Evolutionary conservation across 139 green algal species (phyloP).

Genomic region (Limnomonas spitsbergensis): DNA sequence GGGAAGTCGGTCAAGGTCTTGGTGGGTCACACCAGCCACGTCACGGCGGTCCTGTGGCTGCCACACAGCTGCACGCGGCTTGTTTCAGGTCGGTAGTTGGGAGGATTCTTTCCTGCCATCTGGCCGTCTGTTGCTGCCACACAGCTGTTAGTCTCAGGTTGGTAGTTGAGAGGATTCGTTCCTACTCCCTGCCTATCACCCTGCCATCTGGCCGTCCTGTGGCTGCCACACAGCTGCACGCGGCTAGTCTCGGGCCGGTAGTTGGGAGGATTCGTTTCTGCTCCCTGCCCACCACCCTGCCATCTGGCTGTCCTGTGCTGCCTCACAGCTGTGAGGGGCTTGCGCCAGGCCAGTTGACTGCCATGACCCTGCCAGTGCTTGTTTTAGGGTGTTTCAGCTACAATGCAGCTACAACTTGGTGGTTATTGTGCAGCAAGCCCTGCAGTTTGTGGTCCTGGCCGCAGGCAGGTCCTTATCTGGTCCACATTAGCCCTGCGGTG

Average conservation of each 20-base stretch:
- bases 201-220: conserved; percentile 14
- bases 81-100: conserved; percentile 10
- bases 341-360: too few relatives aligned
- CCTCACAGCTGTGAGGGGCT: too few relatives aligned
- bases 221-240: conserved; percentile 33
- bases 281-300: too few relatives aligned
- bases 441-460: too few relatives aligned
- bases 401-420: too few relatives aligned
- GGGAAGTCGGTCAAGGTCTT: conserved; percentile 29
- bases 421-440: too few relatives aligned
- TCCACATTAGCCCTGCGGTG: too few relatives aligned
- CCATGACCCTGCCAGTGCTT: too few relatives aligned
- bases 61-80: conserved; percentile 30
- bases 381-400: too few relatives aligned
- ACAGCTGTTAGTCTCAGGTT: conserved; percentile 16
- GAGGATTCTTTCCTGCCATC: not conserved
- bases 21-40: conserved; percentile 40
- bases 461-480: too few relatives aligned
- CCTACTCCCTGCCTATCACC: too few relatives aligned
- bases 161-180: not conserved
- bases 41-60: conserved; percentile 34
- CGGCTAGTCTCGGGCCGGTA: conserved; percentile 18
- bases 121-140: not conserved
- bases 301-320: not conserved
- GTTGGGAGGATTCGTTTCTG: not conserved